Evolutionary conservation across 805 yeast genomes (phyloP).

Genomic region (Kodamaea neixiangensis): DNA sequence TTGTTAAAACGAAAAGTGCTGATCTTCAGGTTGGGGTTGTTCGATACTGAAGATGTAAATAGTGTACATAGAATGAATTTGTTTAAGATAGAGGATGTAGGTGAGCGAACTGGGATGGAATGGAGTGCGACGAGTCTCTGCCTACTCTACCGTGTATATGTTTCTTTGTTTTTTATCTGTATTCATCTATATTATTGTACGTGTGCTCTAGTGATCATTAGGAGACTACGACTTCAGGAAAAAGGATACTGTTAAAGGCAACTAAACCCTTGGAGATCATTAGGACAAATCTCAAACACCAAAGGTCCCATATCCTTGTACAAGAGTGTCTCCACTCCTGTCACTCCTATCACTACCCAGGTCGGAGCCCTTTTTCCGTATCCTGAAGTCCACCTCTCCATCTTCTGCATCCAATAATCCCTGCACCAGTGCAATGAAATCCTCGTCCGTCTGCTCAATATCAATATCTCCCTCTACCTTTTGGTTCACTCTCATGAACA

Average conservation of each 20-base stretch:
- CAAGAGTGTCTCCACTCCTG: neutral
- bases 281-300: neutral
- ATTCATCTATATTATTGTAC: neutral
- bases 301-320: conserved; percentile 2
- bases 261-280: no score
- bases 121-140: no score
- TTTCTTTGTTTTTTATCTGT: neutral
- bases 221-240: no score
- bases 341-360: neutral
- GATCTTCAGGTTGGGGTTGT: no score
- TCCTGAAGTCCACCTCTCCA: neutral
- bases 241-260: no score
- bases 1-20: no score
- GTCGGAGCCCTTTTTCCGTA: neutral
- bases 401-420: conserved; percentile 1
- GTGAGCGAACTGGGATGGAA: no score
- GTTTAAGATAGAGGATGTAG: neutral
- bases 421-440: conserved; percentile 1
- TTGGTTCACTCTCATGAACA: conserved; percentile 35
- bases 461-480: conserved; percentile 13
- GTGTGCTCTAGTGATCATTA: no score
- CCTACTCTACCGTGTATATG: no score
- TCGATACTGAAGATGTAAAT: neutral
- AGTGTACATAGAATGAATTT: neutral
- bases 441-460: neutral